Conservation (phyloP, 2,329 filamentous ascomycete species). For the Rutstroemia sp. region DNA sequence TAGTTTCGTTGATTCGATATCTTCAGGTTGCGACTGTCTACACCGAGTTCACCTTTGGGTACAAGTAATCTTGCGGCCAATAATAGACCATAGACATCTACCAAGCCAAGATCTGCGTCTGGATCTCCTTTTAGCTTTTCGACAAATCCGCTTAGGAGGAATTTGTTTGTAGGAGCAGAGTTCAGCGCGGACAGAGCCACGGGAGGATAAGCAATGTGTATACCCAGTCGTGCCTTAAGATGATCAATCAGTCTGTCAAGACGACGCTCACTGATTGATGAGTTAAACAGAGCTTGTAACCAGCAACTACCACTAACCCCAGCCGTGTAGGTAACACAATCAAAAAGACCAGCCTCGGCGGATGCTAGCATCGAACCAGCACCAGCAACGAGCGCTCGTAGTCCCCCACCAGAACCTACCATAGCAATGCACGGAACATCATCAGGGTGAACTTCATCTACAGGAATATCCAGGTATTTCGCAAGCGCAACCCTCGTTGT, state of each 20-base stretch:
- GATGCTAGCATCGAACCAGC: constrained; percentile 80
- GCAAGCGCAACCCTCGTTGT: constrained; percentile 69
- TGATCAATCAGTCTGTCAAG: constrained; percentile 71
- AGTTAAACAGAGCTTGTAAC: constrained; percentile 84
- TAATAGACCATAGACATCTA: constrained; percentile 86
- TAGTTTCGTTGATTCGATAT: constrained; percentile 78
- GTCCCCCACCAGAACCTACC: constrained; percentile 86
- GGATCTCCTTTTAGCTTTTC: constrained; percentile 85
- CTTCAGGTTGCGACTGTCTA: constrained; percentile 77
- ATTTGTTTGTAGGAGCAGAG: constrained; percentile 89
- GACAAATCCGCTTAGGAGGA: constrained; percentile 77
- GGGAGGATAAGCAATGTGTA: constrained; percentile 91
- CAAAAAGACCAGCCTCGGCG: constrained; percentile 80
- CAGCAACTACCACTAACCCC: constrained; percentile 96
- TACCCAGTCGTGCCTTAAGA: constrained; percentile 72
- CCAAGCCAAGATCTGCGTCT: constrained; percentile 75
- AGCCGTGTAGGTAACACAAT: constrained; percentile 90
- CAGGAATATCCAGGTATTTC: constrained; percentile 70
- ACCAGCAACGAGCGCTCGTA: constrained; percentile 84
- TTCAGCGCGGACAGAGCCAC: constrained; percentile 73
- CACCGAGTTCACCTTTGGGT: constrained; percentile 72
- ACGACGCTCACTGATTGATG: constrained; percentile 63
- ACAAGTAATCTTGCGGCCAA: constrained; percentile 80
- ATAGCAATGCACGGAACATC: constrained; percentile 91
- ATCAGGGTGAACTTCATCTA: constrained; percentile 78